Conservation (phyloP, 208 protist genomes). For the Leishmania martiniquensis region DNA sequence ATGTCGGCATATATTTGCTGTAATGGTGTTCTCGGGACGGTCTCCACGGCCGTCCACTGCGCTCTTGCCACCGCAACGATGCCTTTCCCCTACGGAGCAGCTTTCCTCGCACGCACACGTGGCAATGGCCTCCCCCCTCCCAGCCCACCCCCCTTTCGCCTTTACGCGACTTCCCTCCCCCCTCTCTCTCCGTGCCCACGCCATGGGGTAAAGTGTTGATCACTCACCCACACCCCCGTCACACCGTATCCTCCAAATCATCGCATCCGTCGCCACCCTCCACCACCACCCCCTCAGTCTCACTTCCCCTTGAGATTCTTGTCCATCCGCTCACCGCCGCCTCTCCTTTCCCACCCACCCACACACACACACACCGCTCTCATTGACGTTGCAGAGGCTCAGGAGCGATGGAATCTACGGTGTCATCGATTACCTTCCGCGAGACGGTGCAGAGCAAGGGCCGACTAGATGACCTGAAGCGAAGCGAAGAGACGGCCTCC, state of each 20-base stretch:
- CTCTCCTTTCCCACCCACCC: not conserved
- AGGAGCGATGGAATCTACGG: slow-evolving; percentile 18
- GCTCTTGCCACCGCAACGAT: not conserved
- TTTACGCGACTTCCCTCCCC: not conserved
- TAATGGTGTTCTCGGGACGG: not conserved
- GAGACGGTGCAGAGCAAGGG: slow-evolving; percentile 8
- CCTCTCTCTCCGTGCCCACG: not conserved
- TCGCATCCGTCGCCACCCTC: not conserved
- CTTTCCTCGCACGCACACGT: not conserved
- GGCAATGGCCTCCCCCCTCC: not conserved
- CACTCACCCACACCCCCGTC: not conserved
- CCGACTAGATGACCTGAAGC: not conserved
- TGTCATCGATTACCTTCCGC: slow-evolving; percentile 26
- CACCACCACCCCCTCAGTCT: not conserved
- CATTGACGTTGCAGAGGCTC: not conserved
- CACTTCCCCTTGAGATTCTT: not conserved
- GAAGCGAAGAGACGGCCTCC: slow-evolving; percentile 4
- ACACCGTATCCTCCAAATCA: not conserved
- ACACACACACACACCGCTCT: not conserved
- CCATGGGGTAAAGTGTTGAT: not conserved
- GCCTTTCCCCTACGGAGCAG: not conserved
- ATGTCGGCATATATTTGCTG: not conserved
- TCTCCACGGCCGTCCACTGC: not conserved
- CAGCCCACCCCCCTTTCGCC: not conserved
- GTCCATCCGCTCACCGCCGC: too few relatives aligned